phyloP scores from a whole-genome alignment of 2,329 filamentous ascomycete species.

The Zopfia rhizophila region DNA sequence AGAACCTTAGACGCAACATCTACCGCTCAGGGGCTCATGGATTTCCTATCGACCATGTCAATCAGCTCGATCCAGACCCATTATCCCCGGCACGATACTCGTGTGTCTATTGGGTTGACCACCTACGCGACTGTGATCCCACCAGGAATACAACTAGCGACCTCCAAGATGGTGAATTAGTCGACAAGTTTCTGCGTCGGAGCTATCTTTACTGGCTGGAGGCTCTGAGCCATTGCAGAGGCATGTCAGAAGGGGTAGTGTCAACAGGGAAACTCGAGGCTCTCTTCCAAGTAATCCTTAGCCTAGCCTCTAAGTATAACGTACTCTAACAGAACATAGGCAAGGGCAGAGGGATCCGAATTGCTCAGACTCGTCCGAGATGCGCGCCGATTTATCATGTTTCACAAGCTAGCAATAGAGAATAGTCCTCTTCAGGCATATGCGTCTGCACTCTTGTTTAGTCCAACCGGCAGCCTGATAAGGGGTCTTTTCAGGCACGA shows the following conservation, averaged over 20 bases:
- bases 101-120: conserved; percentile 45
- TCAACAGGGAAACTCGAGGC: conserved; percentile 21
- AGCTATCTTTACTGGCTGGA: conserved; percentile 27
- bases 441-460: conserved; percentile 21
- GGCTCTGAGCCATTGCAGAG: conserved; percentile 26
- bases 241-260: conserved; percentile 22
- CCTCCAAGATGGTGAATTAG: conserved; percentile 3
- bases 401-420: conserved; percentile 22
- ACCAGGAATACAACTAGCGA: background rate
- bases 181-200: background rate
- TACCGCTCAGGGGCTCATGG: conserved; percentile 23
- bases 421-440: conserved; percentile 28
- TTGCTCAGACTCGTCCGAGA: conserved; percentile 19
- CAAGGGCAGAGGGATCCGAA: background rate
- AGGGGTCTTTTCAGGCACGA: conserved; percentile 18
- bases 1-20: conserved; percentile 29
- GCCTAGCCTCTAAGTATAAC: conserved; percentile 1
- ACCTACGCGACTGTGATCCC: conserved; percentile 28
- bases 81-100: conserved; percentile 29
- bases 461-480: conserved; percentile 16
- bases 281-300: conserved; percentile 17
- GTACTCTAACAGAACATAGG: conserved; percentile 16
- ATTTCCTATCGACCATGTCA: conserved; percentile 24
- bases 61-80: conserved; percentile 29
- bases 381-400: conserved; percentile 28